These are phyloP conservation scores for Magnusiomyces sp. DNA, from an alignment of 1,139 yeast genomes.

Conservation along the genomic window DNA sequence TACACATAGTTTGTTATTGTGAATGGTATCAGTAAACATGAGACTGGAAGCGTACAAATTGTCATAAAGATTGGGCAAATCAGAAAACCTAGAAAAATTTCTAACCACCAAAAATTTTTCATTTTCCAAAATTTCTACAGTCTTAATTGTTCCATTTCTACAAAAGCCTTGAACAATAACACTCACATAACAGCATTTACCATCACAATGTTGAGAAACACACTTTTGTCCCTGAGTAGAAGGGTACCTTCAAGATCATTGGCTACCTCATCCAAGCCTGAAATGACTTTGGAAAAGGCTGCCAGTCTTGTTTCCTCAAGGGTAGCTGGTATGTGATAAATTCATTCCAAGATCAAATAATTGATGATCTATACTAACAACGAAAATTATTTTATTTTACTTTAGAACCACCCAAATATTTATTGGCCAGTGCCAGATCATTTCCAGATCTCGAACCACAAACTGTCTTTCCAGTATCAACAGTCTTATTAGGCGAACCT, in stretches of 20 bases:
- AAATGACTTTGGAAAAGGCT: not conserved
- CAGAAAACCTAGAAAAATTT: no score
- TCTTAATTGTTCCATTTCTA: not conserved
- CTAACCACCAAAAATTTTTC: no score
- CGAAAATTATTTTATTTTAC: not conserved
- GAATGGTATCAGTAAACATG: no score
- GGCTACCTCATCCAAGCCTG: not conserved
- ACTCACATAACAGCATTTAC: not conserved
- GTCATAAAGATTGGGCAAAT: no score
- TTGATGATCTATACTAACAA: not conserved
- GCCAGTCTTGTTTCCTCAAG: constrained; percentile 3
- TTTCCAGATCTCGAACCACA: constrained; percentile 90
- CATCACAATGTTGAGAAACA: not conserved
- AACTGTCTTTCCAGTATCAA: constrained; percentile 65
- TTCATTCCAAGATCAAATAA: not conserved
- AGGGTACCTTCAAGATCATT: constrained; percentile 2
- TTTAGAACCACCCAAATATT: constrained; percentile 55
- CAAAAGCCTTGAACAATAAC: not conserved
- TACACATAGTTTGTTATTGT: no score
- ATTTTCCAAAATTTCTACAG: not conserved
- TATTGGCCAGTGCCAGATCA: constrained; percentile 68
- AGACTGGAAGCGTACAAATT: no score
- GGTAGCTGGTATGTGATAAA: constrained; percentile 2
- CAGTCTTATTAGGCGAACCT: constrained; percentile 59
- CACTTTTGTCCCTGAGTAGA: not conserved